Base-by-base conservation (phyloP, 2,329 filamentous ascomycete genomes). In the Penicillium sp. region DNA sequence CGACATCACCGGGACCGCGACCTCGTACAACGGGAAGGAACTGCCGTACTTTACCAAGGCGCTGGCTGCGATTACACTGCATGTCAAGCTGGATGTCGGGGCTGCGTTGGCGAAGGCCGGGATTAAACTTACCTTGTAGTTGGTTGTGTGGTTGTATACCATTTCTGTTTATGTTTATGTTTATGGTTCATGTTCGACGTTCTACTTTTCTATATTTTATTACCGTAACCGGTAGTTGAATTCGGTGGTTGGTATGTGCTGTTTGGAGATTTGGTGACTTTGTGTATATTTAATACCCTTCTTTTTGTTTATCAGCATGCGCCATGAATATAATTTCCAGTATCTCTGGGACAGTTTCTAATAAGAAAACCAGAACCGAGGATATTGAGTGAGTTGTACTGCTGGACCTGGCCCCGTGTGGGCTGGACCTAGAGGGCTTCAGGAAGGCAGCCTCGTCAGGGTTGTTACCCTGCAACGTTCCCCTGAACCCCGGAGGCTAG, bases 31-130 rank as follows among this genome's bases (percentile, higher is more conserved):
- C 37, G 77, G 75, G 3, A 51, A 76, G 57, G 69, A 75, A 40
- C 56, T 83, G 45, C 61, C 69, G 4, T 83, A 82, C 57, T 82
- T 76, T 57, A 73, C 76, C 52, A 63, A 69, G 26, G 77, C 79
- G 3, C 65, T 82, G 32, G 57, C 66, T 41, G 64, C 68, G 13
- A 78, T 77, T 41, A 68, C 63, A 2, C 62, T 81, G 35, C 63
- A 61, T 1, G 54, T 78, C 3, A 56, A 70, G 17, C 56, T 82
- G 66, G 70, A 81, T 55, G 61, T 75, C 10, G 50, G 10, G 53
- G n/a, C 62, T 52, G 62, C 67, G 22, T 43, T 74, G 7, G 62
- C 60, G 33, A 24, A 24, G 22, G 39, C 58, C n/a, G 55, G 51
- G 6, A 22, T 60, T 6, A 46, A 48, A 10, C n/a, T 39, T 2